Evolutionary conservation across 148 eudicot species (phyloP).

Genomic region (Chenopodium album): DNA sequence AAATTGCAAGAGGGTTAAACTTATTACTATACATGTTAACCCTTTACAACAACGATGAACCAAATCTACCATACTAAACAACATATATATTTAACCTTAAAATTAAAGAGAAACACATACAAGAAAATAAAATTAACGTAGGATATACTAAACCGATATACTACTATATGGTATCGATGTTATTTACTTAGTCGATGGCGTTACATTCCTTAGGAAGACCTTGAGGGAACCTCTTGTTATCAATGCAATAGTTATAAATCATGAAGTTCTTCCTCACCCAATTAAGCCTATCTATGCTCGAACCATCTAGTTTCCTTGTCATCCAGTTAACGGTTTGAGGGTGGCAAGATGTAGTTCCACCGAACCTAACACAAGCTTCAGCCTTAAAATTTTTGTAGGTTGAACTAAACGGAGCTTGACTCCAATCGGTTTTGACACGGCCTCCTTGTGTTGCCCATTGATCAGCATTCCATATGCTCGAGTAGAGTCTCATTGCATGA

Average conservation of each 20-base stretch:
- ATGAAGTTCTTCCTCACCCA: constrained; percentile 40
- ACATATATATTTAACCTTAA: no score
- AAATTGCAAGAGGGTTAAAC: no score
- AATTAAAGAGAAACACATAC: no score
- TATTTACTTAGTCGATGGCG: neutral
- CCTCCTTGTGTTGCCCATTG: constrained; percentile 41
- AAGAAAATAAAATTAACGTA: no score
- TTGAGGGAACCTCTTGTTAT: constrained; percentile 40
- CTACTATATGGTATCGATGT: no score
- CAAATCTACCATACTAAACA: no score
- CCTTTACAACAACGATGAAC: no score
- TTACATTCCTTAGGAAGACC: constrained; percentile 44
- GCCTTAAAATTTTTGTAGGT: constrained; percentile 34
- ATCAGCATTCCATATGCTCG: constrained; percentile 41
- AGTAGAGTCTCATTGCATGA: constrained; percentile 35
- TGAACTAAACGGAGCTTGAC: constrained; percentile 31
- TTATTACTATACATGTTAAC: no score
- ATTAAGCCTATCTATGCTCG: constrained; percentile 27
- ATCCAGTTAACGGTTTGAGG: constrained; percentile 23
- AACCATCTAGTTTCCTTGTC: constrained; percentile 29
- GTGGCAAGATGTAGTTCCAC: constrained; percentile 18
- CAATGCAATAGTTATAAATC: constrained; percentile 49
- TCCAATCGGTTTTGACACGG: constrained; percentile 36
- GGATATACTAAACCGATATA: no score
- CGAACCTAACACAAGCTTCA: constrained; percentile 25